These are phyloP conservation scores for Filosporella fistucella DNA, from an alignment of 495 filamentous ascomycete species.

Conservation along the genomic window DNA sequence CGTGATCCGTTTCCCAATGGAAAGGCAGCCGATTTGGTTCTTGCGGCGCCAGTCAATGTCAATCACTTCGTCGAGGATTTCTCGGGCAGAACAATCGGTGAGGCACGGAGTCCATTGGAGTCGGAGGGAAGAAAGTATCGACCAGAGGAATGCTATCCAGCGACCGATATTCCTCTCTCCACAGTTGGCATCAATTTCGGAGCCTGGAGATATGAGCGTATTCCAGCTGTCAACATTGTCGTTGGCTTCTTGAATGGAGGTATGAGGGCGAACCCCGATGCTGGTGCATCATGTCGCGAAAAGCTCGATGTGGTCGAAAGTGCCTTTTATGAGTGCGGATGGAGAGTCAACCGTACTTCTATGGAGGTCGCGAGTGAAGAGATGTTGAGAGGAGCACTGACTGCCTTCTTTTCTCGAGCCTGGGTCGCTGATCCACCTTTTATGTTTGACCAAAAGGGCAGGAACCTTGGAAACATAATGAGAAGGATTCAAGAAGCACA, in stretches of 20 bases:
- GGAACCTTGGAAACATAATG: background rate
- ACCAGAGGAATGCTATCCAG: background rate
- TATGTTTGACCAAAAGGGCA: slow-evolving; percentile 8
- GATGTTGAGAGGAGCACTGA: background rate
- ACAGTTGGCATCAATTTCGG: background rate
- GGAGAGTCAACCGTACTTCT: slow-evolving; percentile 4
- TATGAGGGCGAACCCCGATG: background rate
- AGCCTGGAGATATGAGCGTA: background rate
- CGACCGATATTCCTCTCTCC: slow-evolving; percentile 8
- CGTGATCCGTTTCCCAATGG: slow-evolving; percentile 7
- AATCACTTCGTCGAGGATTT: slow-evolving; percentile 1
- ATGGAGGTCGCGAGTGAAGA: background rate
- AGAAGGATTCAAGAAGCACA: background rate
- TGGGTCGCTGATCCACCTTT: slow-evolving; percentile 2
- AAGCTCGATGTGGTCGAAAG: slow-evolving; percentile 2
- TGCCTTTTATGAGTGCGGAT: slow-evolving; percentile 6
- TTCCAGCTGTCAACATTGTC: background rate
- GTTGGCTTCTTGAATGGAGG: slow-evolving; percentile 4
- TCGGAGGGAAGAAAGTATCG: background rate
- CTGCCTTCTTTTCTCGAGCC: background rate
- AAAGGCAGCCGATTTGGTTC: background rate
- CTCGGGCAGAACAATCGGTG: background rate
- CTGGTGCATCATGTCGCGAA: no score
- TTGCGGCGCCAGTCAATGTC: slow-evolving; percentile 5
- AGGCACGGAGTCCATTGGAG: background rate